Evolutionary conservation across 1,139 yeast genomes (phyloP), one percentile per base, ranked within the genome.

Genomic region (Wickerhamomyces sp.): DNA sequence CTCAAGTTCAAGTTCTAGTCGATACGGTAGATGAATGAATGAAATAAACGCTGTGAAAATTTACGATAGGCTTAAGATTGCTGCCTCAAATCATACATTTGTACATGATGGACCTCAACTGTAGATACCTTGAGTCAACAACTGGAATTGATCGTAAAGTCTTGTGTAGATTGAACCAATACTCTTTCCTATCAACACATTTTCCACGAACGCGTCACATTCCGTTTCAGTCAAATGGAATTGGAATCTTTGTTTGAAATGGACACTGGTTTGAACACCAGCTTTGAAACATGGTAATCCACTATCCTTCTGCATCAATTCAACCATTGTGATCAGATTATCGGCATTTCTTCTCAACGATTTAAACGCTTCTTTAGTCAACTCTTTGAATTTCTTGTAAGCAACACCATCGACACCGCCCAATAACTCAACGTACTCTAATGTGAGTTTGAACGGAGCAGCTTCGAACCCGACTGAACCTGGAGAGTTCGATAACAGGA

Each of bases 401-500:
- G 70, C 63, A 15, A 66, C 70, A 14, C 86, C 72, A 2, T 77
- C 80, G 0, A 67, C 39, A 0, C 97, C 97, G 6, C 95, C 98
- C 49, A 91, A 59, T 5, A 91, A 58, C 27, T 89, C 96, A 16
- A 88, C 75, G 51, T 91, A 91, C 52, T 91, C 98, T 40, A 70
- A 68, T 0, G 97, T 87, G 14, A 91, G 64, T 54, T 91, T 91
- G 67, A 91, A 91, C 2, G 98, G 96, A 0, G 97, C 96, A 1
- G 96, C 94, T 54, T 91, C 98, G 58, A 91, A 88, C 0, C 96
- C 96, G 36, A 91, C 87, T 38, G 95, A 82, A 3, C 97, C 97
- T 0, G 98, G 98, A 0, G 96, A 82, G 52, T 91, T 91, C 1
- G 96, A 86, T 6, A 91, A 65, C 52, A 91, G 61, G 55, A 88